Conservation (phyloP, 176 grass and related monocot genomes). For the Elaeis guineensis region DNA sequence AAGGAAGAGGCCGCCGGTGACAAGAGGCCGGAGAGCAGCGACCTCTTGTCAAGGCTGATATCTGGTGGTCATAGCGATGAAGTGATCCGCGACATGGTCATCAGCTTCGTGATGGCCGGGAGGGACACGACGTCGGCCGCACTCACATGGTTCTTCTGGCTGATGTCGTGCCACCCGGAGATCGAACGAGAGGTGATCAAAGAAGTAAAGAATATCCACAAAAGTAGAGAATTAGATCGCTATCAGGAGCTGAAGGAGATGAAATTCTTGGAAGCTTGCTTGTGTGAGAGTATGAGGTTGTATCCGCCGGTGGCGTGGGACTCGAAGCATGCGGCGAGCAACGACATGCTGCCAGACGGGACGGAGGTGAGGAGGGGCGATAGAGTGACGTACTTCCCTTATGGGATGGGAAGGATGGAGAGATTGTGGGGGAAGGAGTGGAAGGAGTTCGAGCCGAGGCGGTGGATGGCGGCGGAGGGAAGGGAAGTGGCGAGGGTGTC, state of each 20-base stretch:
- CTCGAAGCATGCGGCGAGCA: slow-evolving; percentile 57
- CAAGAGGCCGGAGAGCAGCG: slow-evolving; percentile 7
- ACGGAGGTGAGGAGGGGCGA: slow-evolving; percentile 46
- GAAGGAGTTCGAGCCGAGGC: slow-evolving; percentile 37
- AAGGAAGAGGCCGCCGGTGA: slow-evolving; percentile 21
- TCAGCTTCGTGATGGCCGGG: slow-evolving; percentile 89
- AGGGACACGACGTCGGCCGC: slow-evolving; percentile 82
- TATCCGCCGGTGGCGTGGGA: slow-evolving; percentile 94
- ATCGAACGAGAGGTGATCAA: slow-evolving; percentile 35
- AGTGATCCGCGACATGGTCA: slow-evolving; percentile 81
- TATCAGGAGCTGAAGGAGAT: slow-evolving; percentile 32
- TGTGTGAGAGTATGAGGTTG: slow-evolving; percentile 82
- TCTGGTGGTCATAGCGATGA: slow-evolving; percentile 54
- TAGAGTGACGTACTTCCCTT: slow-evolving; percentile 83
- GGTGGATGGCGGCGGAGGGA: slow-evolving; percentile 2
- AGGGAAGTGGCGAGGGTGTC: slow-evolving; percentile 5
- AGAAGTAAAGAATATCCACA: slow-evolving; percentile 18
- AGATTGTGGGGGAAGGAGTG: slow-evolving; percentile 61
- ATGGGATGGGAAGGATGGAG: slow-evolving; percentile 91
- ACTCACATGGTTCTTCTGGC: slow-evolving; percentile 95
- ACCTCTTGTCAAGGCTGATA: slow-evolving; percentile 79
- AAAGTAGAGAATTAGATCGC: slow-evolving; percentile 14
- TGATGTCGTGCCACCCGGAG: slow-evolving; percentile 47
- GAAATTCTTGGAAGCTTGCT: slow-evolving; percentile 67
- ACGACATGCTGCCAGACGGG: slow-evolving; percentile 76